Percentiles rank a stretch among this genome's conserved stretches.
Conservation (phyloP, 306 rosid species). For the Astragalus glycyphyllos region DNA sequence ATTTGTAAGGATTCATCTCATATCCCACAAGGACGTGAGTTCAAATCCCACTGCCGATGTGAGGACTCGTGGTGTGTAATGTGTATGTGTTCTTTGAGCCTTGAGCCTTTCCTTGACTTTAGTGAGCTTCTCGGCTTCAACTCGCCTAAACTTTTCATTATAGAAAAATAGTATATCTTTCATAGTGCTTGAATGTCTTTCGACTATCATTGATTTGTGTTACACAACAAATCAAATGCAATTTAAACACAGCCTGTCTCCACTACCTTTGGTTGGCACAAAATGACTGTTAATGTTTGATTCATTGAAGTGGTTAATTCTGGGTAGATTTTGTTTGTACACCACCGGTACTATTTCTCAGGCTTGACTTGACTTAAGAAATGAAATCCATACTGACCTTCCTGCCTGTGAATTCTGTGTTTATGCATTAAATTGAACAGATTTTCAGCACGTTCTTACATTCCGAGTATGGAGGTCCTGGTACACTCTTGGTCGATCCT, state of each 20-base stretch:
- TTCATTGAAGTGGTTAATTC: slow-evolving; percentile 20
- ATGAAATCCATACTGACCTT: not conserved
- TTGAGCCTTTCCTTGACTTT: no score
- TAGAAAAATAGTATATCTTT: not conserved
- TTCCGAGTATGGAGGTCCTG: slow-evolving; percentile 94
- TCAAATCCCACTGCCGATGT: no score
- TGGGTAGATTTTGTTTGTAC: slow-evolving; percentile 4
- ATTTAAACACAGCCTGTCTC: not conserved
- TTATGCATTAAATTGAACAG: slow-evolving; percentile 50
- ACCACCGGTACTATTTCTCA: not conserved
- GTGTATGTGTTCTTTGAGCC: no score
- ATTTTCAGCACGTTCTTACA: slow-evolving; percentile 76
- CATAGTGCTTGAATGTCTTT: slow-evolving; percentile 6
- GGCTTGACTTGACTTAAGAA: slow-evolving; percentile 10
- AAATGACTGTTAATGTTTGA: not conserved
- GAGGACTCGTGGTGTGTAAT: no score
- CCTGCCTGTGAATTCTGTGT: slow-evolving; percentile 23
- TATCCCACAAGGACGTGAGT: no score
- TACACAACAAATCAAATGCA: slow-evolving; percentile 8
- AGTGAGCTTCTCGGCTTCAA: no score
- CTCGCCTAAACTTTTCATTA: no score
- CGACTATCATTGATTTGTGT: slow-evolving; percentile 13
- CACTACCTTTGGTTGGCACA: slow-evolving; percentile 2
- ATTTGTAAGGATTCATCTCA: no score
- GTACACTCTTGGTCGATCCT: slow-evolving; percentile 79